These are phyloP conservation scores for Penicillium sp. DNA, from an alignment of 2,329 filamentous ascomycete genomes.

Conservation along the genomic window DNA sequence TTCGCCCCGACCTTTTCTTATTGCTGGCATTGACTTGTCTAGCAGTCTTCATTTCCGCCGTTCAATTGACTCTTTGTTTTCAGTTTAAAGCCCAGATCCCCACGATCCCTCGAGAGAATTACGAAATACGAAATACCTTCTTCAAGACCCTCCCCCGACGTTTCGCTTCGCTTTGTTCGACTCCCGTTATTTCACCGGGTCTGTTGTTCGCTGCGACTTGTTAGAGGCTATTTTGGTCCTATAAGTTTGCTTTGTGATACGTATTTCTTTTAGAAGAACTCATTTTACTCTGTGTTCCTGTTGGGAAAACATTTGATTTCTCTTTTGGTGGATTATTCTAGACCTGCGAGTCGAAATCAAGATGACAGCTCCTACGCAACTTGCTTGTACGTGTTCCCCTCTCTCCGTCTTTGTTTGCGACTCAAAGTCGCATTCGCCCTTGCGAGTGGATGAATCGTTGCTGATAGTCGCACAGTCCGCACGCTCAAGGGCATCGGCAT, in stretches of 20 bases:
- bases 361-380: constrained; percentile 89
- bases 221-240: constrained; percentile 5
- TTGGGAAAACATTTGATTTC: constrained; percentile 12
- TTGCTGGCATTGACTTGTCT: constrained; percentile 55
- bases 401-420: neutral
- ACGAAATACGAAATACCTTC: neutral
- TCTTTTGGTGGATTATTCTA: constrained; percentile 12
- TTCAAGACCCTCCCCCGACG: neutral
- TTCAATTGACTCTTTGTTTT: constrained; percentile 8
- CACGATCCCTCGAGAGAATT: constrained; percentile 2
- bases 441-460: constrained; percentile 15
- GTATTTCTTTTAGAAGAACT: neutral
- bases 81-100: constrained; percentile 1
- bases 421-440: neutral
- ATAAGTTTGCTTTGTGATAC: constrained; percentile 2
- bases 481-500: constrained; percentile 95
- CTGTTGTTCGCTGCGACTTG: neutral
- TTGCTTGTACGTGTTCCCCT: constrained; percentile 65
- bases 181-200: constrained; percentile 1
- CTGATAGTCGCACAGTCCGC: constrained; percentile 59
- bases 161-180: constrained; percentile 11
- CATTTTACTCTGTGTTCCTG: constrained; percentile 2
- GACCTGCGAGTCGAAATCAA: constrained; percentile 21
- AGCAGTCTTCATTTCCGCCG: constrained; percentile 32
- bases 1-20: constrained; percentile 29